Base-by-base conservation (phyloP, 192 early-diverging fungal species). In the Gryganskiella cystojenkinii region DNA sequence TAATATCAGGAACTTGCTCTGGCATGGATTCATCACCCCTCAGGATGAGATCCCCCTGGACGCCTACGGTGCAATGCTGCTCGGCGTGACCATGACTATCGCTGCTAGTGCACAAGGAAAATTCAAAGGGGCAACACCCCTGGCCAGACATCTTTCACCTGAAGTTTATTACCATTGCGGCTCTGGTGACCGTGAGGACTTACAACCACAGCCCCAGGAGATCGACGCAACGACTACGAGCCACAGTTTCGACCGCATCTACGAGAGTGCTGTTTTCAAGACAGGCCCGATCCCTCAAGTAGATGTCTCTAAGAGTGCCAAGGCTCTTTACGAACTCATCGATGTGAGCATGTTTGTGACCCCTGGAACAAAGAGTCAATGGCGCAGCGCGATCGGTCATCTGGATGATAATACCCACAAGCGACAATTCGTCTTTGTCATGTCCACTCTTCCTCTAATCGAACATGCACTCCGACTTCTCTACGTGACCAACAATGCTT, bases 1-100 rank as follows among this genome's bases (percentile, higher is more conserved):
- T 40, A 78, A 78, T 27, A 64, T 78, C 34, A 59, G 74, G 1
- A 78, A 78, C 49, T 20, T 78, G 28, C 66, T 78, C 19, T 78
- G 74, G 74, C 74, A 78, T 67, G 74, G 74, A 42, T 78, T 78
- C 30, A 69, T 78, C 4, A 68, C 61, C 0, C 65, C 74, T 3
- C 15, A 50, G 7, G 74, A 78, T 46, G 30, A n/a, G 2, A 53
- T 78, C 4, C 74, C 74, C 3, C 30, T 78, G 35, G 74, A 69
- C 46, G 67, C 66, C 0, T 78, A 78, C 30, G 74, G 74, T 10
- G 66, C 74, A 1, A 78, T 78, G 74, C 28, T 78, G 24, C 44
- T 78, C 20, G 49, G 31, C 7, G n/a, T 55, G 0, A 69, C 74
- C 22, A 78, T 78, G 74, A 69, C 66, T 6, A 64, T 78, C 37